Evolutionary conservation across 768 basidiomycete species (phyloP), one percentile per base, ranked within the genome.

Genomic region (Tricholoma saponaceum): DNA sequence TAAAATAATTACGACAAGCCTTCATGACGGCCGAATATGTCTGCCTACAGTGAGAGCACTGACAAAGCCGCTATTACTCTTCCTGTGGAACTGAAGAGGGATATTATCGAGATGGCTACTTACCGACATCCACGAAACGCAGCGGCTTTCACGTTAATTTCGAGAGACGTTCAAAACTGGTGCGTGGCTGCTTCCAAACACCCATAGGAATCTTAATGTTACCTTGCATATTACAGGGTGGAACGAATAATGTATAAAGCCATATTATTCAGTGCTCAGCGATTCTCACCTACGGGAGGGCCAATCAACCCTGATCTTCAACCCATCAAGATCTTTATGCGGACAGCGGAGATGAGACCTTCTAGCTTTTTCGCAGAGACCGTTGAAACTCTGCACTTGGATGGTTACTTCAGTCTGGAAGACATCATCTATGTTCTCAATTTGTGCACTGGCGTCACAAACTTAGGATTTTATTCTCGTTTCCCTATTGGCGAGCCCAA

Each of bases 221-320:
- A 2, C n/a, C n/a, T n/a, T n/a, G n/a, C n/a, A n/a, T n/a, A n/a
- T n/a, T 28, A 3, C 32, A 64, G 65, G 65, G 59, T 63, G 3
- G 65, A 66, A 44, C 61, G 55, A 20, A 61, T 64, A 23, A 62
- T 64, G 47, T 64, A 64, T 50, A 60, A 51, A 23, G 62, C 39
- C 10, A 41, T 41, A 41, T 50, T 51, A 58, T 51, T 44, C 52
- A 28, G 33, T 35, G 14, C 39, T 43, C 18, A 20, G 30, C 41
- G 43, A 51, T 22, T n/a, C 39, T 23, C 41, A 49, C 39, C 10
- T 41, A 16, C 39, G 4, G 12, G 4, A 4, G 16, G 39, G 12
- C n/a, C 16, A 41, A 4, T n/a, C n/a, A n/a, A n/a, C n/a, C n/a
- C n/a, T 18, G n/a, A 8, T 16, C 4, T 6, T 41, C 10, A 3